These are phyloP conservation scores for Phanerochaete carnosa DNA, from an alignment of 768 basidiomycete species.

Conservation along the genomic window DNA sequence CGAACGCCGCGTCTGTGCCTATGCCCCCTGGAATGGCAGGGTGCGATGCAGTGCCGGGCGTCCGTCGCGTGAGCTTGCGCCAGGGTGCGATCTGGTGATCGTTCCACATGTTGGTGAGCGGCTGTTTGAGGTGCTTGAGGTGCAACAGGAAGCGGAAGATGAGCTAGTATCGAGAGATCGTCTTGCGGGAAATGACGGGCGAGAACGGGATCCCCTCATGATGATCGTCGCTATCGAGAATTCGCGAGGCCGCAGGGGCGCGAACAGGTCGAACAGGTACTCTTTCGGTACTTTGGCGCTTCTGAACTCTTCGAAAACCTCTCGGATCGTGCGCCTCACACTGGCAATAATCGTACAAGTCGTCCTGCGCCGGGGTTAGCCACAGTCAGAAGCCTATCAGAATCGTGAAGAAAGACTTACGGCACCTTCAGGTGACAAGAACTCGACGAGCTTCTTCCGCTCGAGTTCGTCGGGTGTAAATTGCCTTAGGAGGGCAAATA, in stretches of 20 bases:
- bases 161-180: constrained; percentile 92
- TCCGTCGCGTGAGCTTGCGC: constrained; percentile 56
- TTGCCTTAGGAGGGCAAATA: constrained; percentile 78
- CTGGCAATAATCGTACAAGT: constrained; percentile 85
- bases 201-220: constrained; percentile 94
- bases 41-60: constrained; percentile 1
- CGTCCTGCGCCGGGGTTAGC: constrained; percentile 58
- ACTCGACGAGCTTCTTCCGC: constrained; percentile 80
- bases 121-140: constrained; percentile 91
- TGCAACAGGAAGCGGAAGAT: constrained; percentile 96
- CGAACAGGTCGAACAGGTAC: constrained; percentile 88
- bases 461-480: constrained; percentile 79
- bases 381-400: neutral
- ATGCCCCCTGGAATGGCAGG: constrained; percentile 12
- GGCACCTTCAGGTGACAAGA: constrained; percentile 67
- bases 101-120: constrained; percentile 88
- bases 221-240: constrained; percentile 97
- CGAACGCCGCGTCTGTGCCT: constrained; percentile 1
- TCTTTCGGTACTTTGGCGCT: constrained; percentile 67
- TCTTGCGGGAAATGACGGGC: constrained; percentile 94
- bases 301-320: constrained; percentile 86
- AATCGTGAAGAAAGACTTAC: constrained; percentile 36
- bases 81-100: constrained; percentile 87
- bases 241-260: constrained; percentile 76
- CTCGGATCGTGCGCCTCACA: constrained; percentile 77